A percentile compares a stretch with the other conserved stretches of the same genome.
phyloP scores from a whole-genome alignment of 495 filamentous ascomycete genomes.

The Xeromyces bisporus region DNA sequence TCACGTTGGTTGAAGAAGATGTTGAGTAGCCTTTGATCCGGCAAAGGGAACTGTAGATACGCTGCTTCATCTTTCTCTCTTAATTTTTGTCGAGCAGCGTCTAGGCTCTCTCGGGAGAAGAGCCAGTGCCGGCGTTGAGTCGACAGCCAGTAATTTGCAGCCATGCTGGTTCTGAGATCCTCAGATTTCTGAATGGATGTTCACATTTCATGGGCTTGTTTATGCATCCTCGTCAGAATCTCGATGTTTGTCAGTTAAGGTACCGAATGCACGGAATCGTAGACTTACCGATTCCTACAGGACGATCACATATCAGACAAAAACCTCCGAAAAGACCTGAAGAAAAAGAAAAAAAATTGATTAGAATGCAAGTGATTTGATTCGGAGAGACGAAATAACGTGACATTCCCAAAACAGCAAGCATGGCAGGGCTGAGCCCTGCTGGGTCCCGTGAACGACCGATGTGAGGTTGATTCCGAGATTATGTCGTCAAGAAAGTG shows the following conservation, averaged over 20 bases:
- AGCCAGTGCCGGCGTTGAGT: conserved; percentile 82
- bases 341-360: too few species aligned
- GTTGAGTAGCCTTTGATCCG: conserved; percentile 63
- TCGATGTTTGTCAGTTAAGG: too few species aligned
- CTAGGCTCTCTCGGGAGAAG: conserved; percentile 64
- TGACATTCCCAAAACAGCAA: neutral
- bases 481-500: neutral
- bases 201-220: too few species aligned
- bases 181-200: too few species aligned
- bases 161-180: conserved; percentile 39
- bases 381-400: neutral
- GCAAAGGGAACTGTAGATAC: conserved; percentile 63
- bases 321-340: too few species aligned
- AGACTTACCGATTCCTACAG: too few species aligned
- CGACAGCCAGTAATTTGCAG: conserved; percentile 93
- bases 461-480: too few species aligned
- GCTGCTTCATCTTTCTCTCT: conserved; percentile 54
- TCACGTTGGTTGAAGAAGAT: conserved; percentile 86
- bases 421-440: neutral
- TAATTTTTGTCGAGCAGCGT: conserved; percentile 51
- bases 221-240: neutral
- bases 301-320: too few species aligned
- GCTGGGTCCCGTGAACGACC: too few species aligned
- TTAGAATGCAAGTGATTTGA: neutral
- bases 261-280: too few species aligned